Percentiles rank a stretch among this genome's conserved stretches.
Conservation (phyloP, 2,329 filamentous ascomycete species). For the Penicillium sp. region DNA sequence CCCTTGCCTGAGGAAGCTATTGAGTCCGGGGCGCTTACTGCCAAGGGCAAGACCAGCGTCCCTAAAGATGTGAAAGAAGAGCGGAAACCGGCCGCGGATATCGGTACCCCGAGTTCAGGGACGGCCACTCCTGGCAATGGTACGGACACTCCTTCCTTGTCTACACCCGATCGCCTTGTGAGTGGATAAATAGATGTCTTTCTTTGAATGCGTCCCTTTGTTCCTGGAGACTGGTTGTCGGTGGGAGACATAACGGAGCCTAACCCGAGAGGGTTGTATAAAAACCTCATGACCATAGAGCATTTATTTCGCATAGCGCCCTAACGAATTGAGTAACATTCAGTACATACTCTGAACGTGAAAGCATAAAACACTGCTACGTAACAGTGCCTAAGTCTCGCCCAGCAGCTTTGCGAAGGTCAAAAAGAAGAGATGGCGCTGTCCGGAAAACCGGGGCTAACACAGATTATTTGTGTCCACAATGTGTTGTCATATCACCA, state of each 20-base stretch:
- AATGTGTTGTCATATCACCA: too few species aligned
- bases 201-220: not conserved
- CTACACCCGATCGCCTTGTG: slow-evolving; percentile 29
- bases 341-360: not conserved
- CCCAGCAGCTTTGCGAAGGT: too few species aligned
- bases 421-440: too few species aligned
- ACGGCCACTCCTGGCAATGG: slow-evolving; percentile 12
- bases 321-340: not conserved
- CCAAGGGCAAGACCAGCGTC: slow-evolving; percentile 60
- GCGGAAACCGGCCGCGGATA: not conserved
- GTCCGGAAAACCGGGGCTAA: too few species aligned
- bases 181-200: slow-evolving; percentile 19
- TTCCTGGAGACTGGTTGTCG: not conserved
- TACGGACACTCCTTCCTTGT: slow-evolving; percentile 14
- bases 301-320: slow-evolving; percentile 6
- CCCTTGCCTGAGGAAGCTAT: slow-evolving; percentile 84
- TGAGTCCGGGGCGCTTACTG: slow-evolving; percentile 69
- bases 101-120: slow-evolving; percentile 4
- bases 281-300: slow-evolving; percentile 1
- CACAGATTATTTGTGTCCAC: too few species aligned
- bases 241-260: not conserved
- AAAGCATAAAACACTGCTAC: too few species aligned
- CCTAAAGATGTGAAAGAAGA: slow-evolving; percentile 14
- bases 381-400: too few species aligned
- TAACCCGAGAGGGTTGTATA: not conserved